Conservation (phyloP, 805 yeast species). For the Candida dajiaensis region DNA sequence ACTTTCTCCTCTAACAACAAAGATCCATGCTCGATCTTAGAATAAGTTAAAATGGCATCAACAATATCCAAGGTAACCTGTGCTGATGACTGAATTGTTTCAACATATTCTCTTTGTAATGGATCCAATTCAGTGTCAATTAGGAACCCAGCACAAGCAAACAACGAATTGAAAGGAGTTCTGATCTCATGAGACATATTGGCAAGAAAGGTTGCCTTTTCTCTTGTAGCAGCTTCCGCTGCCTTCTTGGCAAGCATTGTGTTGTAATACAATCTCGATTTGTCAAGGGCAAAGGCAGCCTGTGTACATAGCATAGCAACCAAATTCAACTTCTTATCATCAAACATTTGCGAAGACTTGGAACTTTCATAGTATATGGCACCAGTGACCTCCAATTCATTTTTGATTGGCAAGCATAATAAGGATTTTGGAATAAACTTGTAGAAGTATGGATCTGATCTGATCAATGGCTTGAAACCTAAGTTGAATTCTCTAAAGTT, state of each 20-base stretch:
- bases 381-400: conserved; percentile 36
- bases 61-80: conserved; percentile 77
- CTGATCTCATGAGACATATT: conserved; percentile 84
- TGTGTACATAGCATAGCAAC: conserved; percentile 41
- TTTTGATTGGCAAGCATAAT: conserved; percentile 41
- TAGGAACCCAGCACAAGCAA: conserved; percentile 86
- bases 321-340: conserved; percentile 33
- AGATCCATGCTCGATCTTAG: conserved; percentile 86
- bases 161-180: conserved; percentile 87
- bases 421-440: conserved; percentile 30
- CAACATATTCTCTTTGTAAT: conserved; percentile 81
- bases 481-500: conserved; percentile 29
- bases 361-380: conserved; percentile 39
- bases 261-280: conserved; percentile 39
- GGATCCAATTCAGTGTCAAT: conserved; percentile 81
- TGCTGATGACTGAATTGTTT: conserved; percentile 83
- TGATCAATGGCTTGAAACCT: conserved; percentile 29
- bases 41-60: conserved; percentile 83
- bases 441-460: conserved; percentile 35
- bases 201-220: conserved; percentile 82
- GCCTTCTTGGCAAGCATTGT: conserved; percentile 74
- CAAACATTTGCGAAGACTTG: conserved; percentile 23
- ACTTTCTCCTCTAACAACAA: conserved; percentile 82
- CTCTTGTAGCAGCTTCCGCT: conserved; percentile 81
- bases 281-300: conserved; percentile 46